Base-by-base conservation (phyloP, 805 yeast species). In the Teunomyces pallodes region DNA sequence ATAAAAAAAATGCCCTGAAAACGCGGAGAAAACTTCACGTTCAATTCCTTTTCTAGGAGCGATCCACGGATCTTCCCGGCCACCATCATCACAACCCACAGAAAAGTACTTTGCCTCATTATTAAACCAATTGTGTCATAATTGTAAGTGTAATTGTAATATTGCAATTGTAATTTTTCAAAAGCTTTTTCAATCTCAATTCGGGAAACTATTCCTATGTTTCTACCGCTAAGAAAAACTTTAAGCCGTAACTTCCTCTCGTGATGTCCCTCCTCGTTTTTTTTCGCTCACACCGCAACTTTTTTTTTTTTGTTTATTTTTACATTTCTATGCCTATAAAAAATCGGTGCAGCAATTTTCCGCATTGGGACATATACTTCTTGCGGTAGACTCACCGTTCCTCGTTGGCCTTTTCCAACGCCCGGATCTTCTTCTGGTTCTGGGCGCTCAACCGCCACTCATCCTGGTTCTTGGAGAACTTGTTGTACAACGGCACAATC, bases 401-500 rank as follows among this genome's bases (percentile, higher is more conserved):
- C 28, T 38, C 41, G 14, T 38, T 38, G 10, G 41, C n/a, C 41
- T 38, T 52, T 10, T 60, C 60, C 36, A 65, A 51, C 7, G 65
- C 66, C 47, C 55, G 53, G 45, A 58, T 49, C 55, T 63, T 64
- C 3, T 61, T 66, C 36, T 53, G 58, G 29, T 64, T 61, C 36
- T 69, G 73, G 9, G 67, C 61, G 58, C 87, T 84, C 47, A 90
- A 65, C 49, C 96, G 75, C 97, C 97, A 90, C 1, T 83, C 77
- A 53, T 84, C 81, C 54, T 82, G 87, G 53, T 77, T 79, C 45
- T 74, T 78, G 6, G 83, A 78, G 55, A 74, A 81, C 50, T 79
- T 65, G 46, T 86, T 80, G 59, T 76, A 81, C 55, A 90, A 67
- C 2, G 97, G 97, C 42, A 80, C 84, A 46, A 91, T 85, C 60